Evolutionary conservation across 2,329 filamentous ascomycete species (phyloP), one percentile per base, ranked within the genome.

Genomic region (Beauveria australis): DNA sequence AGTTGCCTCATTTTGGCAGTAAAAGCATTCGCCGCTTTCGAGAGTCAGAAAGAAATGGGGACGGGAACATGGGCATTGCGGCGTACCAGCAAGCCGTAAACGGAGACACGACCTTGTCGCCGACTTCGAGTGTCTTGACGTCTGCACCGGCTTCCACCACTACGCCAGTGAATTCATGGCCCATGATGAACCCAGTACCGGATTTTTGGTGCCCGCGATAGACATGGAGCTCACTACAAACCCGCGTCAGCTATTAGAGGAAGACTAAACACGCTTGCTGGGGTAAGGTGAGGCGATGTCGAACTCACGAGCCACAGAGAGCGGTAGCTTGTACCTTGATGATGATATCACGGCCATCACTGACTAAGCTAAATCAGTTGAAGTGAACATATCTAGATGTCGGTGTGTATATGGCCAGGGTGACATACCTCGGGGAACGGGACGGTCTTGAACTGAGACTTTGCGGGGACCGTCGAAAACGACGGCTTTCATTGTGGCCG

Each of bases 141-240:
- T 76, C 80, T 18, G 80, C 76, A 0, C 92, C 92, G 49, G 81
- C 76, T 64, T 89, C 83, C 40, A 86, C 81, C 10, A 96, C 84
- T 26, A 79, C 81, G 5, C 92, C 92, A 2, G 89, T 91, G 70
- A 96, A 95, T 70, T 96, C 92, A 71, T 96, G 92, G 62, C 91
- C 89, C 88, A 86, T 86, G 60, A 85, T 81, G 67, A 83, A 84
- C 28, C 80, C 83, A 0, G 88, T 83, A 1, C 74, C 79, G 7
- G 86, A 88, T 26, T 85, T 81, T 70, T 96, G 86, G 67, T 91
- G 87, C 41, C 92, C 92, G 51, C 92, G 88, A 75, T 87, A 96
- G 59, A 91, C 86, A 74, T 96, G 92, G 43, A 96, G 79, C 70
- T 96, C 92, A 69, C 89, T 92, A 64, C 55, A 52, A 49, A 24